Base-by-base conservation (phyloP, 352 stramenopile species). In the Globisporangium perplexum region DNA sequence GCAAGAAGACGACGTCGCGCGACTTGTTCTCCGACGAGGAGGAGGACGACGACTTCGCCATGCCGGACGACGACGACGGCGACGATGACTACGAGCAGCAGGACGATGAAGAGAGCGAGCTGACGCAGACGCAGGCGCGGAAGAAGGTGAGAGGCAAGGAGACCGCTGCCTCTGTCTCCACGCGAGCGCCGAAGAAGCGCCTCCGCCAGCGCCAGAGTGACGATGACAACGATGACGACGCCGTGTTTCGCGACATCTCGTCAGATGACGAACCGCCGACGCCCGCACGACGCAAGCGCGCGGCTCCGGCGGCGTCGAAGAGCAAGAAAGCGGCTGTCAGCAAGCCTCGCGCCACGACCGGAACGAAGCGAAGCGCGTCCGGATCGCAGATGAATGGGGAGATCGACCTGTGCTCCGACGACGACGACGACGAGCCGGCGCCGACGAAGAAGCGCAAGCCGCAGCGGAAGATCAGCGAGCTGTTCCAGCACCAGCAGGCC, bases 71-170 rank as follows among this genome's bases (percentile, higher is more conserved):
- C 22, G 65, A 87, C 59, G 79, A 90, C 47, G 72, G 63, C 18
- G 74, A 88, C 42, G 79, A 87, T 23, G 73, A 88, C 42, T 88
- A 71, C 26, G 71, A 88, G 30, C 64, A 77, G 56, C 71, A 2
- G 14, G 38, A 55, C 7, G 68, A 67, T 30, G 70, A 78, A 4
- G 74, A 85, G 1, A 51, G 46, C 20, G 17, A 31, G 45, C 42
- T 53, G 79, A 78, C 28, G 68, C 24, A 53, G 31, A 51, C 59
- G 41, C 39, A 55, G n/a, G n/a, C n/a, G n/a, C n/a, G n/a, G 43
- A 26, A 47, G 26, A 50, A 22, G 42, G 53, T 7, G 30, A 66
- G 62, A 59, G 24, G 31, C 50, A 44, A 59, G 23, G 57, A 50
- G 44, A 33, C 52, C 18, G 31, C 52, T 4, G 17, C 43, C 18